Evolutionary conservation across 2,329 filamentous ascomycete genomes (phyloP), one percentile per base, ranked within the genome.

Genomic region (Microascus cirrosus): DNA sequence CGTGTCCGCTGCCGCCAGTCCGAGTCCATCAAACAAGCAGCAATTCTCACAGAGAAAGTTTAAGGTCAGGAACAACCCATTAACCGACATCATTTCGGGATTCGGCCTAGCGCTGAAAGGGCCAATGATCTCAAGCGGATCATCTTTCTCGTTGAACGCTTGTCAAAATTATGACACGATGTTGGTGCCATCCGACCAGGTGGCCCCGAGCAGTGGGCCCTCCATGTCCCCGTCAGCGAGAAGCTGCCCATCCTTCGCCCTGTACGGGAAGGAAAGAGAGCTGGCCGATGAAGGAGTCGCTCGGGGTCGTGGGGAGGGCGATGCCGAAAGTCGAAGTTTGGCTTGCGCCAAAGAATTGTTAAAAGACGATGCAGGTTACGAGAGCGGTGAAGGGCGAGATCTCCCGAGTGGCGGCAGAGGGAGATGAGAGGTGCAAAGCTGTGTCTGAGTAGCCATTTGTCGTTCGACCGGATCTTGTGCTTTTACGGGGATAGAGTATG

Each of bases 11-110:
- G 67, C 63, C 0, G 62, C 64, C 5, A 71, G 64, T 0, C 69
- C 69, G 1, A 69, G 57, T 3, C 61, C 56, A 0, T 65, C 59
- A 53, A 65, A 65, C 10, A 73, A 62, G 54, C 70, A 73, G 12
- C 65, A n/a, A n/a, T n/a, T 65, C 52, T 72, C 67, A 65, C 74
- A 78, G 6, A 78, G 66, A 63, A 77, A 77, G 1, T 75, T 77
- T 62, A 74, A 77, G 0, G 71, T 71, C 56, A 76, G 70, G 59
- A 71, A 70, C 0, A 73, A 73, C 53, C 61, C 65, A 65, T 75
- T 77, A 59, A 74, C 70, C 35, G 67, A 70, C 6, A 73, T 75
- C 1, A 70, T 74, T n/a, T 70, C 69, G 5, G 69, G 62, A 50
- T 77, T 76, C 18, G 73, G 68, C 2, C 64, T 64, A 8, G 74